Evolutionary conservation across 73 alveolate species (phyloP).

Genomic region (Paraurostyla sp.): DNA sequence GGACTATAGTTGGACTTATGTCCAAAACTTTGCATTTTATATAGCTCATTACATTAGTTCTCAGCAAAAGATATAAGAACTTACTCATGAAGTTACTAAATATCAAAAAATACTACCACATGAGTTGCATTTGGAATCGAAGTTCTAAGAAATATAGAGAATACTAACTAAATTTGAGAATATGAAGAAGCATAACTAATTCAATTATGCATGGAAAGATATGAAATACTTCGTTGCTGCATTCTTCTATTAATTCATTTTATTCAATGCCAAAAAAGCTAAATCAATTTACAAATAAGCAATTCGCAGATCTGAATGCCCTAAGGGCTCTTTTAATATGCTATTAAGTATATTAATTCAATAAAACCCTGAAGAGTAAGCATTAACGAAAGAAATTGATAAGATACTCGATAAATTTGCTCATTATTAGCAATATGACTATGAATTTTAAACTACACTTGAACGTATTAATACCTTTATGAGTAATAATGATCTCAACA

Average conservation of each 20-base stretch:
- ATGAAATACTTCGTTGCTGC: slow-evolving; percentile 30
- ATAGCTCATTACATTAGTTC: neutral
- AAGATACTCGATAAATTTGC: neutral
- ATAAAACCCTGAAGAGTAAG: neutral
- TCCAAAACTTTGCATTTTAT: slow-evolving; percentile 16
- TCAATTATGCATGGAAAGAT: slow-evolving; percentile 26
- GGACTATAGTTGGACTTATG: slow-evolving; percentile 2
- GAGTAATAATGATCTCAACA: neutral
- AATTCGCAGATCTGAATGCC: slow-evolving; percentile 35
- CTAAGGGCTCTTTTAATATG: slow-evolving; percentile 54
- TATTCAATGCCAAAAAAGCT: slow-evolving; percentile 12
- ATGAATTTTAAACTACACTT: slow-evolving; percentile 21
- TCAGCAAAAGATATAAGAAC: neutral
- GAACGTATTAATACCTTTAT: neutral
- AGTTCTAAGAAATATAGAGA: neutral
- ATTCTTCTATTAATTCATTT: slow-evolving; percentile 1
- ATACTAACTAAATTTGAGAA: slow-evolving; percentile 13
- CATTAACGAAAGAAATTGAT: neutral
- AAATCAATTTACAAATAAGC: slow-evolving; percentile 27
- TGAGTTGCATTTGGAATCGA: slow-evolving; percentile 13
- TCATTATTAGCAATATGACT: neutral
- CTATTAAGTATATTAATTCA: neutral
- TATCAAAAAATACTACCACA: slow-evolving; percentile 16
- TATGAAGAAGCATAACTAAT: neutral
- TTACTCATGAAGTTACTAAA: neutral